Evolutionary conservation across 1,284 basidiomycete species (phyloP), one percentile per base, ranked within the genome.

Genomic region (Ganoderma meredithae): DNA sequence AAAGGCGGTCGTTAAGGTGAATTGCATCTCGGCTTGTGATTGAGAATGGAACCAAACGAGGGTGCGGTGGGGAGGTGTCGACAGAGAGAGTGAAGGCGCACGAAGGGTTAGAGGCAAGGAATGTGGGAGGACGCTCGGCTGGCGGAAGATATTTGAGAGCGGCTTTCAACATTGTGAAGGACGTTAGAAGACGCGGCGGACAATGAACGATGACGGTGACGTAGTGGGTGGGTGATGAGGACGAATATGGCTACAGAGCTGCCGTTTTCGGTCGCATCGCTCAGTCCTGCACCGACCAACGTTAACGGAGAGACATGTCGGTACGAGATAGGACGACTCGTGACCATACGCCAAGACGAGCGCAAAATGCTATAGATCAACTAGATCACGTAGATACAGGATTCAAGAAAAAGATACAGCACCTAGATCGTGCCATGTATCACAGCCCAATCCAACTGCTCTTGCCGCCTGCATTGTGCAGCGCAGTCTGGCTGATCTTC

Each of bases 391-490:
- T 58, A 33, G n/a, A 27, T 52, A 25, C 13, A 41, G 9, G 56
- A 33, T 40, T 22, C 58, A 60, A 22, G 12, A 31, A 31, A 63
- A 40, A 55, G 58, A 43, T 55, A 63, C 60, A 60, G 13, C 39
- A 66, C 60, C 49, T 58, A 41, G 25, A 60, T 39, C 36, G 36
- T 43, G 40, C 22, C 25, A 56, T 25, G 31, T 13, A 41, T 64
- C 63, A 81, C 44, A 98, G 81, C 15, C 95, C 95, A 73, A 98
- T 96, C 93, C 93, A 99, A 74, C 94, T 97, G 76, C 95, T 95
- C 55, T 92, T 84, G 1, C 97, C 97, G 0, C 90, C 89, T 0
- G 95, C 89, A 79, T 99, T 99, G 77, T 98, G 96, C 79, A 99
- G 80, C 69, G 88, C 87, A 25, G 95, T 96, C 82, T 98, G 95